Evolutionary conservation across 352 stramenopile species (phyloP), one percentile per base, ranked within the genome.

Genomic region (Phytopythium mirpurense): DNA sequence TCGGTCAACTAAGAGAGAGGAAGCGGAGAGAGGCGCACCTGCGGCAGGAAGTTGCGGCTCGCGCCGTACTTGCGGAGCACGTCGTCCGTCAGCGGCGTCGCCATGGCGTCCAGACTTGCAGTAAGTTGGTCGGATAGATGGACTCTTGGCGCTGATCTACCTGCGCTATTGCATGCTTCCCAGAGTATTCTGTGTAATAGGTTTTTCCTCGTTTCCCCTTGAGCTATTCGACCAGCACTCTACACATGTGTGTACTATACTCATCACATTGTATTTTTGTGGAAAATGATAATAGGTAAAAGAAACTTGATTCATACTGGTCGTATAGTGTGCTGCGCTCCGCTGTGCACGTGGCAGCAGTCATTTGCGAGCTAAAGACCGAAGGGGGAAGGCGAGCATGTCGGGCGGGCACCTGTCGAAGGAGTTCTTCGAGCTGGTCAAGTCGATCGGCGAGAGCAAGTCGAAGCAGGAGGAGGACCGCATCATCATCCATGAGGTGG

Each of bases 371-470:
- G 16, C 44, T 29, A 52, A 40, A 52, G 34, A 10, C n/a, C 18
- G 60, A 52, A 23, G 47, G 31, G 35, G 31, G 14, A 11, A 1
- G 15, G 23, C 48, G 19, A 68, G 10, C 59, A 95, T 96, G 86
- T 94, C 84, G 67, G 84, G 86, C 68, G 75, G 82, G 31, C 86
- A 96, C 57, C 61, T 97, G 57, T 96, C 90, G 38, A 98, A 97
- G 68, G 97, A 99, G 75, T 99, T 99, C 84, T 99, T 99, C 74
- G 97, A 99, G 82, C 93, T 99, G 51, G 95, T 99, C 68, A 99
- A 99, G 74, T 96, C 96, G 27, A 99, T 99, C 65, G 97, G 97
- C 55, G 97, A 99, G 83, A 98, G 88, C 72, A 99, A 99, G 75
- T 98, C 95, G 19, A 99, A 99, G 83, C 98, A 99, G 78, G 97